These are phyloP conservation scores for Diplodia sapinea DNA, from an alignment of 2,329 filamentous ascomycete genomes.

Conservation along the genomic window DNA sequence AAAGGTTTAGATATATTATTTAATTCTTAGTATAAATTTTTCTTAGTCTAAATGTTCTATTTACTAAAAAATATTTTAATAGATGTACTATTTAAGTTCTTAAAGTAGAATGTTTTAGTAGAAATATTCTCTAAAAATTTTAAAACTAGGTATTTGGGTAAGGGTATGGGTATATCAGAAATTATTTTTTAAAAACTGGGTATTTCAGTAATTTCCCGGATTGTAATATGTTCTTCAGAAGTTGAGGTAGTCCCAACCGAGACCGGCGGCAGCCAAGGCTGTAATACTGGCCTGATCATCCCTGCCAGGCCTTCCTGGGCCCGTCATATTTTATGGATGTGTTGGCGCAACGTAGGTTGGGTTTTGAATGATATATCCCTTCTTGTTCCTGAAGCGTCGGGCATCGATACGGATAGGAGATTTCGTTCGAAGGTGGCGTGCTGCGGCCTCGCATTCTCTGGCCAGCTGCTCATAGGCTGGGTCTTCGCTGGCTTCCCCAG, in stretches of 20 bases:
- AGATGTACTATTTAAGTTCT: too few relatives aligned
- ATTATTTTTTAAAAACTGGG: too few relatives aligned
- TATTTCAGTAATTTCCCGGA: too few relatives aligned
- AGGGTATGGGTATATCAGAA: too few relatives aligned
- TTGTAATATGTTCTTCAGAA: slow-evolving; percentile 48
- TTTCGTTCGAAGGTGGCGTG: slow-evolving; percentile 48
- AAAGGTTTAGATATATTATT: too few relatives aligned
- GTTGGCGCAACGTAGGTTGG: neutral
- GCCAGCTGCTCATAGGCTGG: slow-evolving; percentile 43
- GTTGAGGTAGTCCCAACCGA: slow-evolving; percentile 53
- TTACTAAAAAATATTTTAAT: too few relatives aligned
- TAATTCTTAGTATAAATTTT: too few relatives aligned
- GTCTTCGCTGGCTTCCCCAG: slow-evolving; percentile 42
- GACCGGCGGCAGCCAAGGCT: slow-evolving; percentile 50
- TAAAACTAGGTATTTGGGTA: too few relatives aligned
- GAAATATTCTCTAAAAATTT: too few relatives aligned
- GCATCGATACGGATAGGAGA: slow-evolving; percentile 58
- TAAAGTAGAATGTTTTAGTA: too few relatives aligned
- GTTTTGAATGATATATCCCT: slow-evolving; percentile 32
- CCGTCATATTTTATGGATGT: slow-evolving; percentile 53
- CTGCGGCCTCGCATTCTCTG: slow-evolving; percentile 51
- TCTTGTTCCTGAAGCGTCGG: slow-evolving; percentile 44
- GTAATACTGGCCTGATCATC: slow-evolving; percentile 57
- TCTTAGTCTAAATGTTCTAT: too few relatives aligned
- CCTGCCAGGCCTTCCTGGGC: slow-evolving; percentile 54